phyloP scores from a whole-genome alignment of 2,329 filamentous ascomycete species.

The Beauveria pseudobassiana region DNA sequence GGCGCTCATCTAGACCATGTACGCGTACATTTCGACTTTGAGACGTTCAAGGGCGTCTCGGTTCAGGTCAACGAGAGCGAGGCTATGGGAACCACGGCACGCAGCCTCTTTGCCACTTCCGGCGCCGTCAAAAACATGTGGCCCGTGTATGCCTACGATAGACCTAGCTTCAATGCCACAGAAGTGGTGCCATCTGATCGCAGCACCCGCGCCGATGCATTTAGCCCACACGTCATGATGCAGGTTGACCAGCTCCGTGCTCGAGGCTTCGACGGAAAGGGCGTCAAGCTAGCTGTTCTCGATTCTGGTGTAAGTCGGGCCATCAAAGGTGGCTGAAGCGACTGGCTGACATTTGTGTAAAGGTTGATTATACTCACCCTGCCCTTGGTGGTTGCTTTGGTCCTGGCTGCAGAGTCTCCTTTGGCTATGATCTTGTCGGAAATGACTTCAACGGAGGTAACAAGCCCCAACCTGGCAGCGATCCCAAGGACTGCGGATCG shows the following conservation, averaged over 20 bases:
- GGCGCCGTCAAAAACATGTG: not conserved
- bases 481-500: conserved; percentile 33
- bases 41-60: conserved; percentile 1
- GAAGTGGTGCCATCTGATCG: not conserved
- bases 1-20: not conserved
- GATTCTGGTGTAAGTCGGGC: conserved; percentile 8
- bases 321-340: not conserved
- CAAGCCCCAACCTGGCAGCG: conserved; percentile 27
- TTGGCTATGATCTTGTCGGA: conserved; percentile 40
- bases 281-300: conserved; percentile 35
- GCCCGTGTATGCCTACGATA: conserved; percentile 5
- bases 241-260: conserved; percentile 34
- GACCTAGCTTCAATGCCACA: not conserved
- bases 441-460: conserved; percentile 24
- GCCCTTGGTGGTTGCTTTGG: conserved; percentile 47
- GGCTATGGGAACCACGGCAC: not conserved
- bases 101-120: not conserved
- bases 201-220: conserved; percentile 8
- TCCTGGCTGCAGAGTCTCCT: conserved; percentile 36
- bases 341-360: too few species aligned
- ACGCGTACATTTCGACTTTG: conserved; percentile 1
- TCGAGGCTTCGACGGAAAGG: conserved; percentile 37
- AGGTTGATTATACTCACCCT: conserved; percentile 42
- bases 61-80: not conserved
- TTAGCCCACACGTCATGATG: conserved; percentile 23